Conservation (phyloP, 2,329 filamentous ascomycete species). For the Simplicillium sp. region DNA sequence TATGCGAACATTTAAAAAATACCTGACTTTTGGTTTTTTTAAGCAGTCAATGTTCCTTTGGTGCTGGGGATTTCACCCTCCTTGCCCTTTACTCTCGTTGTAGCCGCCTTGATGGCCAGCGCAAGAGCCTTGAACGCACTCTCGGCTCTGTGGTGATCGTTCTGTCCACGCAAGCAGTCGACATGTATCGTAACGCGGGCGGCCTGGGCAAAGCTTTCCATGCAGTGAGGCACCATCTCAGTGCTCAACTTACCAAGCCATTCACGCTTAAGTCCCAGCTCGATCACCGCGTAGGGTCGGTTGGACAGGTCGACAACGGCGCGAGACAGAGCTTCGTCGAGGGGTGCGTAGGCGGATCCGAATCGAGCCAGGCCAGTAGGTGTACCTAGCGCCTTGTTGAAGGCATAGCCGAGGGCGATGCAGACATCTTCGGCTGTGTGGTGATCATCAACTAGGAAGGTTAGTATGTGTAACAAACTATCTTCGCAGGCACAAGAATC, state of each 20-base stretch:
- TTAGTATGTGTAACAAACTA: not conserved
- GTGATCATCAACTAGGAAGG: constrained; percentile 77
- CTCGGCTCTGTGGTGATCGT: constrained; percentile 94
- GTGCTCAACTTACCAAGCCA: constrained; percentile 88
- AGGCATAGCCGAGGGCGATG: constrained; percentile 79
- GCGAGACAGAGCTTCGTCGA: constrained; percentile 89
- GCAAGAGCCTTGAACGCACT: constrained; percentile 96
- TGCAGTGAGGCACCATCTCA: constrained; percentile 95
- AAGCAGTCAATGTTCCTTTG: constrained; percentile 75
- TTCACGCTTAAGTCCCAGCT: constrained; percentile 79
- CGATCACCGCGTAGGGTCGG: constrained; percentile 74
- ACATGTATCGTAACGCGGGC: constrained; percentile 92
- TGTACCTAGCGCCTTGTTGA: constrained; percentile 68
- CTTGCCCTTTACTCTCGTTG: constrained; percentile 62
- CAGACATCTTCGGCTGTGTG: constrained; percentile 96
- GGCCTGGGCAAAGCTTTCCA: constrained; percentile 88
- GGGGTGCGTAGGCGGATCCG: constrained; percentile 82
- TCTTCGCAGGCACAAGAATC: not conserved
- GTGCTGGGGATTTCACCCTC: constrained; percentile 94
- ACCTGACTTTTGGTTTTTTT: constrained; percentile 7
- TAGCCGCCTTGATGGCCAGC: constrained; percentile 73
- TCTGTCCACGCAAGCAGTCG: constrained; percentile 80
- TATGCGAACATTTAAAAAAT: not conserved
- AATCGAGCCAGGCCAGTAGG: constrained; percentile 81
- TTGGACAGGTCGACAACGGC: constrained; percentile 94